Evolutionary conservation across 306 rosid species (phyloP).

Genomic region (Ammopiptanthus mongolicus): DNA sequence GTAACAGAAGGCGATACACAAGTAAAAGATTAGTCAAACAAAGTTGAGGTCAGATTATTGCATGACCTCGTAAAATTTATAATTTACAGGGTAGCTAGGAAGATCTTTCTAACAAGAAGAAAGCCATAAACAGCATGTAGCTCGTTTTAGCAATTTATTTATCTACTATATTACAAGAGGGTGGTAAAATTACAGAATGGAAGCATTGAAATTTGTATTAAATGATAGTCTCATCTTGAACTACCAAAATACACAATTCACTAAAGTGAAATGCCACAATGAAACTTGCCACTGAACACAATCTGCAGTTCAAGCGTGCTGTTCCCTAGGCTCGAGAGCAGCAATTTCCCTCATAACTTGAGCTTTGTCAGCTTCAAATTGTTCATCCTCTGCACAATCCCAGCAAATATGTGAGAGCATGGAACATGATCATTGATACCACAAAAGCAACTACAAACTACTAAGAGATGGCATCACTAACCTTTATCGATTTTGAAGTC

Average conservation of each 20-base stretch:
- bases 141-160: constrained; percentile 54
- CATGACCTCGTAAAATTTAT: constrained; percentile 8
- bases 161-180: constrained; percentile 49
- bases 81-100: constrained; percentile 26
- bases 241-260: constrained; percentile 35
- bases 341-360: constrained; percentile 94
- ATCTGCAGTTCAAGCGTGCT: constrained; percentile 26
- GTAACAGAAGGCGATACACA: neutral
- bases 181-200: constrained; percentile 31
- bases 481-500: constrained; percentile 94
- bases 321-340: constrained; percentile 54
- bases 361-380: constrained; percentile 95
- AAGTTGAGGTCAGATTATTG: constrained; percentile 5
- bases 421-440: constrained; percentile 5
- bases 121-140: constrained; percentile 17
- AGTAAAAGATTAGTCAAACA: constrained; percentile 1
- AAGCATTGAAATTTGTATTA: constrained; percentile 14
- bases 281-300: constrained; percentile 7
- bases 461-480: constrained; percentile 14
- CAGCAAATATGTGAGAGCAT: constrained; percentile 12
- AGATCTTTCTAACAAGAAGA: neutral
- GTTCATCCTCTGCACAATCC: constrained; percentile 74
- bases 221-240: constrained; percentile 22
- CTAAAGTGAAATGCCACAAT: constrained; percentile 14
- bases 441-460: neutral